A percentile compares a stretch with the other conserved stretches of the same genome.
phyloP scores from a whole-genome alignment of 257 asterid genomes.

The Primulina huaijiensis region DNA sequence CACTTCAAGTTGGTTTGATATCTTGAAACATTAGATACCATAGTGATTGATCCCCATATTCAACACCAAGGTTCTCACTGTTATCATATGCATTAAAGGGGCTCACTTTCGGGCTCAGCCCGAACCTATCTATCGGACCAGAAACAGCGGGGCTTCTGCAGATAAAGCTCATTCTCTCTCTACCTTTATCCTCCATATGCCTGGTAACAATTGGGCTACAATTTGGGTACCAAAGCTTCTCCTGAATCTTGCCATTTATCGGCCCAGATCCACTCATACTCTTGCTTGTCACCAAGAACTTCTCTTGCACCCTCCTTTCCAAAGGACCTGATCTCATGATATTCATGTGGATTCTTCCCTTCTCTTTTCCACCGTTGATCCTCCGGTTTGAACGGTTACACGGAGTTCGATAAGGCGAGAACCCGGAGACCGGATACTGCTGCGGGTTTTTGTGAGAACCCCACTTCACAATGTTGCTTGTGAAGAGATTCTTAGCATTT shows the following conservation, averaged over 20 bases:
- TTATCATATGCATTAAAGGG: slow-evolving; percentile 17
- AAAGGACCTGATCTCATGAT: slow-evolving; percentile 59
- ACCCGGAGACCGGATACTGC: slow-evolving; percentile 20
- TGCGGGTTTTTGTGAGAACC: slow-evolving; percentile 30
- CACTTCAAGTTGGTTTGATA: slow-evolving; percentile 68
- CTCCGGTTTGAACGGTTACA: slow-evolving; percentile 44
- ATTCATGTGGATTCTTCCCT: slow-evolving; percentile 23
- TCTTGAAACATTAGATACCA: slow-evolving; percentile 93
- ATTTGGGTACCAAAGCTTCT: slow-evolving; percentile 26
- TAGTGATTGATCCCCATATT: slow-evolving; percentile 48
- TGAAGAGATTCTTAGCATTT: slow-evolving; percentile 52
- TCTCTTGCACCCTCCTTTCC: slow-evolving; percentile 38
- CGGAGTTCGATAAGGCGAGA: slow-evolving; percentile 35
- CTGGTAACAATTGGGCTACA: slow-evolving; percentile 39
- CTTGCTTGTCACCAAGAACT: slow-evolving; percentile 26
- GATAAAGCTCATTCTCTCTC: slow-evolving; percentile 27
- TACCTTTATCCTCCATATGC: slow-evolving; percentile 31
- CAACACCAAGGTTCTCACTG: slow-evolving; percentile 36
- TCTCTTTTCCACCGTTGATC: slow-evolving; percentile 30
- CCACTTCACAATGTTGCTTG: slow-evolving; percentile 43
- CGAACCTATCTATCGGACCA: slow-evolving; percentile 54
- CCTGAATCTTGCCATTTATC: slow-evolving; percentile 39
- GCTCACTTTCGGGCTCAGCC: slow-evolving; percentile 52
- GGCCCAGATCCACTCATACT: slow-evolving; percentile 45
- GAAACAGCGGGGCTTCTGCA: slow-evolving; percentile 48